Conservation (phyloP, 202 grass and related monocot genomes). For the Panicum hallii region DNA sequence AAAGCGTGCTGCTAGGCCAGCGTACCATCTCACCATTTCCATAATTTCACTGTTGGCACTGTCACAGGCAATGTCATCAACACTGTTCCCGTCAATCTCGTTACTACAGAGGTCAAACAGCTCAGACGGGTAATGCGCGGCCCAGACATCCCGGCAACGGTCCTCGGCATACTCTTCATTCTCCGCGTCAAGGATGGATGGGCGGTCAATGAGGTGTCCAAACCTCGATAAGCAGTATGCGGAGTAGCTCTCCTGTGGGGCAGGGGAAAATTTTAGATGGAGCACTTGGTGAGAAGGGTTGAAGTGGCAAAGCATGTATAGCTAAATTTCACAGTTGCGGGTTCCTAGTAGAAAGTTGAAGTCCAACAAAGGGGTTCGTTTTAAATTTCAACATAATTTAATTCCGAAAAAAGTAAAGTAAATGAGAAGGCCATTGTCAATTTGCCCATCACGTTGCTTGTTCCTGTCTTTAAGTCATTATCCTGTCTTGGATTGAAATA, state of each 20-base stretch:
- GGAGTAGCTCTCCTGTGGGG: conserved; percentile 60
- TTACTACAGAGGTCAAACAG: conserved; percentile 60
- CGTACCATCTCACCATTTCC: conserved; percentile 47
- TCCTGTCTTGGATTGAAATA: background rate
- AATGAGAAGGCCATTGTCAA: conserved; percentile 4
- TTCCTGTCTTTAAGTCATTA: background rate
- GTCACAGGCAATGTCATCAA: conserved; percentile 4
- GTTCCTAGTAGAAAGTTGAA: background rate
- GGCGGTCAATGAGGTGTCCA: conserved; percentile 66
- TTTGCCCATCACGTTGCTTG: background rate
- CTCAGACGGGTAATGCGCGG: conserved; percentile 58
- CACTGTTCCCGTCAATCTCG: conserved; percentile 35
- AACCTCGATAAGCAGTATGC: conserved; percentile 77
- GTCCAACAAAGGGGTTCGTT: background rate
- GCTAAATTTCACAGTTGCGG: background rate
- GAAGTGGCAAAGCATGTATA: background rate
- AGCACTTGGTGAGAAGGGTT: background rate
- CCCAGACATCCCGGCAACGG: conserved; percentile 78
- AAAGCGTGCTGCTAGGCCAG: conserved; percentile 53
- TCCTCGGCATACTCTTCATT: conserved; percentile 76
- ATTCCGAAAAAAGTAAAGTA: background rate
- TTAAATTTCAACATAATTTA: background rate
- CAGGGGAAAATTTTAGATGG: background rate
- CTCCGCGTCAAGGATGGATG: conserved; percentile 74
- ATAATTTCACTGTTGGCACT: conserved; percentile 43